Evolutionary conservation across 441 rosid genomes (phyloP).

Genomic region (Arabidopsis hybrid): DNA sequence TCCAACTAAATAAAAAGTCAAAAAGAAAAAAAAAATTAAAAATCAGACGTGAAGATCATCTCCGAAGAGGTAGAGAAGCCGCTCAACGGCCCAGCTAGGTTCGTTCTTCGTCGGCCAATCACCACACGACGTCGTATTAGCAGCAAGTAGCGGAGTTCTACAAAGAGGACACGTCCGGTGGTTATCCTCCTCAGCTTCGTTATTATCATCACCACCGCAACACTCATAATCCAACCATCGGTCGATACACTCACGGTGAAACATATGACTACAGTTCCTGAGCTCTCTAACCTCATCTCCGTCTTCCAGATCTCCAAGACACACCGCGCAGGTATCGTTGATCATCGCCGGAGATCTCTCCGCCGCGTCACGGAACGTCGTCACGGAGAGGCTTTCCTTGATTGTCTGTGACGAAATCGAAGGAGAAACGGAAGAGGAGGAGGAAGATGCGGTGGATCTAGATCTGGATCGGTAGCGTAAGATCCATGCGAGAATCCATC

Average conservation of each 20-base stretch:
- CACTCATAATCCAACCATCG: conserved; percentile 79
- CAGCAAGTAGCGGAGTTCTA: conserved; percentile 75
- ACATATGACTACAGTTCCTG: conserved; percentile 89
- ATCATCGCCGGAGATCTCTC: conserved; percentile 47
- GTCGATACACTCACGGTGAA: conserved; percentile 82
- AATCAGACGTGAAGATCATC: conserved; percentile 65
- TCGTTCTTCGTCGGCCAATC: conserved; percentile 53
- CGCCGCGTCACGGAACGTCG: conserved; percentile 63
- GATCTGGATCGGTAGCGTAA: conserved; percentile 54
- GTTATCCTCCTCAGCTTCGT: conserved; percentile 52
- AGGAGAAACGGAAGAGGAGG: background rate
- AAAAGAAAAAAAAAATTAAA: background rate
- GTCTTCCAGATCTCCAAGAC: conserved; percentile 55
- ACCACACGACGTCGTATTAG: conserved; percentile 46
- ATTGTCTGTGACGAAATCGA: conserved; percentile 55
- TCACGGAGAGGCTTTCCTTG: conserved; percentile 56
- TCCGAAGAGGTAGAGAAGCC: conserved; percentile 79
- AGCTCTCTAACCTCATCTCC: conserved; percentile 75
- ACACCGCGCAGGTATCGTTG: conserved; percentile 82
- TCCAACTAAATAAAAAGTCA: conserved; percentile 15
- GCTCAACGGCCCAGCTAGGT: conserved; percentile 91
- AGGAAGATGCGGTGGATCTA: conserved; percentile 30
- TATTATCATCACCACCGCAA: conserved; percentile 44
- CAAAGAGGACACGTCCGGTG: conserved; percentile 82
- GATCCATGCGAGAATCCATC: conserved; percentile 73